A percentile compares a stretch with the other conserved stretches of the same genome.
Conservation (phyloP, 2,329 filamentous ascomycete species). For the Sporothrix brunneoviolacea region DNA sequence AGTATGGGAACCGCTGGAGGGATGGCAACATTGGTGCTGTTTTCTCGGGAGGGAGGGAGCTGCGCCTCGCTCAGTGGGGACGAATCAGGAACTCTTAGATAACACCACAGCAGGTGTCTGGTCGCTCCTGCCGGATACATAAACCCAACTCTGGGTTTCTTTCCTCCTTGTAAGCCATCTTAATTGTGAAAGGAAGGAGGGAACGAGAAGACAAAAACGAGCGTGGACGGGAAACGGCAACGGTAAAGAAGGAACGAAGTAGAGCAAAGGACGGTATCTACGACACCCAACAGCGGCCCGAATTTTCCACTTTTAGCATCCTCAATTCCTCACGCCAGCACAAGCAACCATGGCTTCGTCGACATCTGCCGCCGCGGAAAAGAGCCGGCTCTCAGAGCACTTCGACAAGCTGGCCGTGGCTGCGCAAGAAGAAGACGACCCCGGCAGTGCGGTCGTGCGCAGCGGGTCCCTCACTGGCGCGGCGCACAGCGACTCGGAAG, state of each 20-base stretch:
- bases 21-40: too few species aligned
- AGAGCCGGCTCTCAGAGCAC: conserved; percentile 12
- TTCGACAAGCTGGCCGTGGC: conserved; percentile 1
- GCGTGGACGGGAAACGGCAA: too few species aligned
- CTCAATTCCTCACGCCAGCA: background rate
- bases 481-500: conserved; percentile 4
- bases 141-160: background rate
- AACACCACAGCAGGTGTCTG: background rate
- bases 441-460: background rate
- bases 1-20: background rate
- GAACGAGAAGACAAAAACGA: too few species aligned
- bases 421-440: background rate
- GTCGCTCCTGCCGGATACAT: background rate
- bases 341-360: conserved; percentile 1
- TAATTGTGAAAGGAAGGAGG: too few species aligned
- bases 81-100: background rate
- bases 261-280: background rate
- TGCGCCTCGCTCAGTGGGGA: background rate
- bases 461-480: conserved; percentile 7
- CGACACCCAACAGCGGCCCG: background rate
- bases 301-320: too few species aligned
- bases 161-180: background rate
- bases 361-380: conserved; percentile 7
- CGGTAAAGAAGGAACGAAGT: too few species aligned
- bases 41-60: background rate